Percentiles rank a stretch among this genome's conserved stretches.
phyloP scores from a whole-genome alignment of 768 basidiomycete genomes.

The Phanerochaete sordida region DNA sequence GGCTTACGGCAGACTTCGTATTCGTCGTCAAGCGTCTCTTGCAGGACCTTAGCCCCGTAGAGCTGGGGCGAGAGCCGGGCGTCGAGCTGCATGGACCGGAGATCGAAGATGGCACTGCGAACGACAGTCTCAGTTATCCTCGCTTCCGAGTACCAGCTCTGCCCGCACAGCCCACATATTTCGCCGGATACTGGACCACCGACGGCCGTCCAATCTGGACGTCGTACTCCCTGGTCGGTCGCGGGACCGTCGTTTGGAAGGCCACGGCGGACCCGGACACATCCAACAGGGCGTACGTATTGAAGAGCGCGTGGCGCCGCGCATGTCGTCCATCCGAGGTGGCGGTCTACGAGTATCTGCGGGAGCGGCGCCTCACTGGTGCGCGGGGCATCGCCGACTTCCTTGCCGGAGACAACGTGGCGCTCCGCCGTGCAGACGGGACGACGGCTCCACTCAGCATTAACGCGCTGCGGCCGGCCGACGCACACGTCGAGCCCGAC shows the following conservation, averaged over 20 bases:
- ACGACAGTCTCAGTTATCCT: too few relatives aligned
- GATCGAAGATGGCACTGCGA: too few relatives aligned
- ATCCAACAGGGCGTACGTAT: not conserved
- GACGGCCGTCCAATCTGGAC: slow-evolving; percentile 4
- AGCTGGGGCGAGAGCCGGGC: too few relatives aligned
- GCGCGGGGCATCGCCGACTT: not conserved
- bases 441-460: too few relatives aligned
- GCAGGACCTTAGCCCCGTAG: too few relatives aligned
- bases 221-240: slow-evolving; percentile 15
- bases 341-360: not conserved
- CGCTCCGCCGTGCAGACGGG: too few relatives aligned
- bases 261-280: not conserved
- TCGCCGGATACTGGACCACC: too few relatives aligned
- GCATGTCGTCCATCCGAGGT: not conserved
- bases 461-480: not conserved
- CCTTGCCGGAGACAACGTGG: too few relatives aligned
- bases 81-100: too few relatives aligned
- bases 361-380: not conserved
- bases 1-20: too few relatives aligned
- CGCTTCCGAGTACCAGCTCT: too few relatives aligned
- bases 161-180: not conserved
- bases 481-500: not conserved
- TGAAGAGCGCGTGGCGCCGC: slow-evolving; percentile 11
- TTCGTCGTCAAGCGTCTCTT: too few relatives aligned
- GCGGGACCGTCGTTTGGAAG: slow-evolving; percentile 14